Base-by-base conservation (phyloP, 257 asterid genomes). In the Primulina eburnea region DNA sequence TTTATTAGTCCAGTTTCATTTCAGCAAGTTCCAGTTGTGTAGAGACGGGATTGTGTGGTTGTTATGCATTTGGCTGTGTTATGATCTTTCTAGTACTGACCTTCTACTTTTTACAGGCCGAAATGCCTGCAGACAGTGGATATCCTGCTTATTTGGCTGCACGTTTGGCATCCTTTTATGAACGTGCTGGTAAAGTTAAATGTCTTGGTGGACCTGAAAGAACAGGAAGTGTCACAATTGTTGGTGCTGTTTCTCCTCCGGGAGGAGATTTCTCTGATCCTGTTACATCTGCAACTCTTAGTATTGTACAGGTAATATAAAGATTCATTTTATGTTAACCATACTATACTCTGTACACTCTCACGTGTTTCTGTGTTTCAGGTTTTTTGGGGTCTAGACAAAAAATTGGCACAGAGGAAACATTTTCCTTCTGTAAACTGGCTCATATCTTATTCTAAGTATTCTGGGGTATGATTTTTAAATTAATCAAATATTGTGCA, bases 321-420 rank as follows among this genome's bases (percentile, higher is more conserved):
- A 57, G 30, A 30, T 76, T 73, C 71, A 66, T 67, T 35, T 60
- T 65, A 56, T 30, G 7, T 38, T 18, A 56, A 59, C 60, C 68
- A 62, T 60, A 43, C 63, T 62, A 34, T 68, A 60, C 70, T 80
- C n/a, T 11, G 43, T 62, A 71, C 70, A 56, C 65, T 43, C 16
- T 10, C n/a, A 4, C 1, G 6, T 65, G 50, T 73, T 60, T 61
- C 65, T 62, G 60, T 73, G 62, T 75, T 71, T 70, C 85, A 90
- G 99, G 99, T 94, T 75, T 94, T 94, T 82, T 94, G 99, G 99
- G 99, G 99, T 70, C 91, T 94, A 14, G 99, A 94, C 89, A 94
- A 94, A 86, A 94, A 94, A 78, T 76, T 94, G 83, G 99, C 99
- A 1, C 99, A 93, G 76, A 81, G 99, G 84, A 93, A 93, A 71